Base-by-base conservation (phyloP, 495 filamentous ascomycete species). In the Pseudoneurospora amorphoporcata region DNA sequence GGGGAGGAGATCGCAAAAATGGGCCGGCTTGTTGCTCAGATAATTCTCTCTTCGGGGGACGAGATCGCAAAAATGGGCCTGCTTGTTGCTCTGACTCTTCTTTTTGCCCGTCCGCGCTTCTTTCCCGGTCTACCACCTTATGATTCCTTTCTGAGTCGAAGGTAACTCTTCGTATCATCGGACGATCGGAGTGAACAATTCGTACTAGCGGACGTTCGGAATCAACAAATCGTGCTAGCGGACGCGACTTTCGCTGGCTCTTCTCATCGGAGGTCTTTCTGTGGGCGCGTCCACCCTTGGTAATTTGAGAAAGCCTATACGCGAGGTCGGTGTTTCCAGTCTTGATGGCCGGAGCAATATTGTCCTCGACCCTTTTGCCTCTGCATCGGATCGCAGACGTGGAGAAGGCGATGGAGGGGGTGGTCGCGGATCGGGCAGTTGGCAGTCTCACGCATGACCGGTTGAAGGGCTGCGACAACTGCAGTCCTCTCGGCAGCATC, bases 401-500 rank as follows among this genome's bases (percentile, higher is more conserved):
- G 53, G 53, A 65, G 53, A 65, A 35, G 53, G 53, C 53, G 14
- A 65, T 16, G 53, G 53, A 65, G 53, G 53, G 53, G 29, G 14
- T 65, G 53, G 29, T 65, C 53, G 29, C 41, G n/a, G 43, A 74
- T 65, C 74, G 75, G 73, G 73, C 73, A 53, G 72, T 72, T 74
- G 76, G 73, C 73, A 73, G 74, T 29, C 58, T 68, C 74, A 72
- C 61, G 74, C 75, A 77, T 78, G 76, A 72, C 71, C 78, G 79
- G 75, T 78, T 75, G 58, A 81, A 76, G 77, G 76, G 79, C 73
- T 78, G 80, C 77, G 77, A 81, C 72, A 79, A 75, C 75, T 77
- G 79, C 23, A 79, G 74, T 68, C 80, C 80, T 77, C 76, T 77
- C 70, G 77, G 72, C 72, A 76, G 79, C 82, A 84, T 84, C 77